Evolutionary conservation across 495 filamentous ascomycete species (phyloP), one percentile per base, ranked within the genome.

Genomic region (Neurospora sp.): DNA sequence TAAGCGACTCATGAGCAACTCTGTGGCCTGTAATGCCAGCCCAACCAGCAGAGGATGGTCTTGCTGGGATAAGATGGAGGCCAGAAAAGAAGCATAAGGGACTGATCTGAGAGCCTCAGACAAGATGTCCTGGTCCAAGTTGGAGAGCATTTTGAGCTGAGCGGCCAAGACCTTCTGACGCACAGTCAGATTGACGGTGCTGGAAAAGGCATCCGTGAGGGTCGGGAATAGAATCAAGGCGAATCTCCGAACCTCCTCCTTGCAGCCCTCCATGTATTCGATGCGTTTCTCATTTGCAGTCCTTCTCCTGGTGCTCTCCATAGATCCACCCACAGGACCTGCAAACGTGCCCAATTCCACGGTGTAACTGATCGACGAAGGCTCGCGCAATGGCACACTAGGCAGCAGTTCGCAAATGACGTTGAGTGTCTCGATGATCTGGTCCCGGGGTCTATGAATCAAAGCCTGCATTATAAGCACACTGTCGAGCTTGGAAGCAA

Each of bases 391-490:
- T 1, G 87, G 86, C 39, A 93, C 83, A 16, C 85, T 87, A 4
- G 96, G 96, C 37, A 99, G 87, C 18, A 99, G 87, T 84, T 98
- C 96, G 83, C 96, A 98, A 75, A 98, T 94, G 73, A 99, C 95
- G 81, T 97, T 98, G 72, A 99, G 88, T 5, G 96, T 97, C 84
- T 99, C 96, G 77, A 93, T 94, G 37, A 99, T 91, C 80, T 98
- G 96, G 78, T 99, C 96, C 62, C 94, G 90, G n/a, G 96, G 96
- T 41, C 95, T 89, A 79, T 98, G 96, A 72, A 99, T 97, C 77
- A 99, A 83, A 39, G 96, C 95, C 80, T 99, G 96, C 96, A 99
- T 98, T 81, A 98, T 95, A 70, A 99, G 90, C 38, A 98, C 95
- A 79, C 93, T 97, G 83, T 98, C 95, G 79, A 98, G 94, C 82